Conservation (phyloP, 176 grass and related monocot species). For the Carex parvula region DNA sequence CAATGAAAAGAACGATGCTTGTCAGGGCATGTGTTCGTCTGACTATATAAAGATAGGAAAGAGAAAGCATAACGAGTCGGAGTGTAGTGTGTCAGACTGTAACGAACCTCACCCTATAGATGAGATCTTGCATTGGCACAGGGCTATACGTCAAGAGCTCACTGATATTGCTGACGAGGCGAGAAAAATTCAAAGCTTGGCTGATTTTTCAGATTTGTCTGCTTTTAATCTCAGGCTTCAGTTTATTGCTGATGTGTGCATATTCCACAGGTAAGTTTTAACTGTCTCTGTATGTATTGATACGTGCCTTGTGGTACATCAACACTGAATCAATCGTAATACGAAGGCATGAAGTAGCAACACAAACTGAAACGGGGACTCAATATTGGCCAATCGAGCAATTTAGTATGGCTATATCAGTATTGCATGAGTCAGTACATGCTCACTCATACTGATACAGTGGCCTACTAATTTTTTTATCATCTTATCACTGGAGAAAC, state of each 20-base stretch:
- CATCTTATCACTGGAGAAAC: neutral
- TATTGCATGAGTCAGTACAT: neutral
- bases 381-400: neutral
- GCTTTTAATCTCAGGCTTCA: constrained; percentile 76
- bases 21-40: constrained; percentile 33
- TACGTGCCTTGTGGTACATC: neutral
- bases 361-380: neutral
- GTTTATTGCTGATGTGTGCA: constrained; percentile 97
- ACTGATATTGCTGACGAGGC: constrained; percentile 78
- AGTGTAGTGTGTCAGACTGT: constrained; percentile 12
- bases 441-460: neutral
- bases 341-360: constrained; percentile 10
- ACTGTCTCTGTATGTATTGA: neutral
- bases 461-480: neutral
- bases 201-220: constrained; percentile 92
- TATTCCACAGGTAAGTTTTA: constrained; percentile 75
- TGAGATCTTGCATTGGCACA: constrained; percentile 97
- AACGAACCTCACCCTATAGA: constrained; percentile 65
- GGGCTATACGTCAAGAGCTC: constrained; percentile 80
- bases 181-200: constrained; percentile 69
- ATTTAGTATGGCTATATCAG: neutral
- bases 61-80: constrained; percentile 47
- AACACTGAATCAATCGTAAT: constrained; percentile 23
- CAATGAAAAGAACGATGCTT: constrained; percentile 29
- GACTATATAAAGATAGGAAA: constrained; percentile 45